Evolutionary conservation across 2,329 filamentous ascomycete species (phyloP).

Genomic region (Metarhizium rileyi): DNA sequence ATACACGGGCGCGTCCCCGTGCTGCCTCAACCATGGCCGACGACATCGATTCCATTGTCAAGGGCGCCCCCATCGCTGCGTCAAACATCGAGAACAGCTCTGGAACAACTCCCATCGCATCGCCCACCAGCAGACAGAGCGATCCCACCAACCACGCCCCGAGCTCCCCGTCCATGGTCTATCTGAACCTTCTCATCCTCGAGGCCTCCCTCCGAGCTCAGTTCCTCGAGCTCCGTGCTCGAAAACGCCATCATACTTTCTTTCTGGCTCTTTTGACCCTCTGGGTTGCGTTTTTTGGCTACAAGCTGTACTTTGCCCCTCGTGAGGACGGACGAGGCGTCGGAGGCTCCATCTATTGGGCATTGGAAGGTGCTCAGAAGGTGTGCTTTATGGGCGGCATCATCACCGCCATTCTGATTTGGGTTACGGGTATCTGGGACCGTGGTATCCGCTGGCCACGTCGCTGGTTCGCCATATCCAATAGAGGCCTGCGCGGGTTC

Average conservation of each 20-base stretch:
- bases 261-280: conserved; percentile 69
- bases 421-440: conserved; percentile 95
- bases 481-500: conserved; percentile 81
- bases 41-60: conserved; percentile 80
- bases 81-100: conserved; percentile 33
- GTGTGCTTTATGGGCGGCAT: conserved; percentile 86
- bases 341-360: conserved; percentile 93
- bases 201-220: conserved; percentile 89
- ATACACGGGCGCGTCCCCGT: neutral
- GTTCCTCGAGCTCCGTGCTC: conserved; percentile 80
- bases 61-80: conserved; percentile 67
- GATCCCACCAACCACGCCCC: conserved; percentile 75
- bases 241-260: conserved; percentile 85
- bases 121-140: conserved; percentile 35
- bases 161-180: conserved; percentile 91
- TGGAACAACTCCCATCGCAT: conserved; percentile 33
- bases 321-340: conserved; percentile 86
- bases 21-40: conserved; percentile 41
- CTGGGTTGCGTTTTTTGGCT: conserved; percentile 80
- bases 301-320: conserved; percentile 89
- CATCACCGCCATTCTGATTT: conserved; percentile 77
- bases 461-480: conserved; percentile 81
- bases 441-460: conserved; percentile 89
- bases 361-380: conserved; percentile 82
- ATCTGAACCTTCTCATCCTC: conserved; percentile 94